These are phyloP conservation scores for Cajanus cajan DNA, from an alignment of 306 rosid genomes.

Conservation along the genomic window DNA sequence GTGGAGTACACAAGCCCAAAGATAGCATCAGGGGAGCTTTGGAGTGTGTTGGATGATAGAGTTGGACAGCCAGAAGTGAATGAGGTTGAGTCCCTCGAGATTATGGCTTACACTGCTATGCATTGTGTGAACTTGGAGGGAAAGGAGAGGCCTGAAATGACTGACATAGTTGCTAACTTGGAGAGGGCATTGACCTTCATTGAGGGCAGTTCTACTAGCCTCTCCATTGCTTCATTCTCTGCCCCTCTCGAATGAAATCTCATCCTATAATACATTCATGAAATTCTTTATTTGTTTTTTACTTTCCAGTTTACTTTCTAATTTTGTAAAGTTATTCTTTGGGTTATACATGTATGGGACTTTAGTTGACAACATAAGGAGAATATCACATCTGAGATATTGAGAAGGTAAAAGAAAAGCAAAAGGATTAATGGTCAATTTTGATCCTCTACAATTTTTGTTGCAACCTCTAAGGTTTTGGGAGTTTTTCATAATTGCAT, in stretches of 20 bases:
- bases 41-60: constrained; percentile 46
- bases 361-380: not conserved
- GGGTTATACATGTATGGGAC: not conserved
- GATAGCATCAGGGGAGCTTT: constrained; percentile 42
- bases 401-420: not conserved
- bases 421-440: not conserved
- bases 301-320: not conserved
- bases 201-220: constrained; percentile 31
- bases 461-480: not conserved
- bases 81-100: constrained; percentile 42
- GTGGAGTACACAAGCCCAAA: constrained; percentile 40
- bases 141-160: constrained; percentile 43
- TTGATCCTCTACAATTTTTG: not conserved
- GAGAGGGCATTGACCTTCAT: constrained; percentile 42
- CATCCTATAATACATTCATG: not conserved
- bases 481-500: not conserved
- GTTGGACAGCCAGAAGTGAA: constrained; percentile 46
- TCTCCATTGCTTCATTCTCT: constrained; percentile 35
- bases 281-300: constrained; percentile 38
- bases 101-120: constrained; percentile 47
- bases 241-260: constrained; percentile 21
- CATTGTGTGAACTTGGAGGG: constrained; percentile 52
- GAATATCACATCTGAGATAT: not conserved
- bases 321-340: constrained; percentile 1
- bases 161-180: constrained; percentile 47